phyloP scores from a whole-genome alignment of 306 rosid genomes.

The Potentilla sterilis region DNA sequence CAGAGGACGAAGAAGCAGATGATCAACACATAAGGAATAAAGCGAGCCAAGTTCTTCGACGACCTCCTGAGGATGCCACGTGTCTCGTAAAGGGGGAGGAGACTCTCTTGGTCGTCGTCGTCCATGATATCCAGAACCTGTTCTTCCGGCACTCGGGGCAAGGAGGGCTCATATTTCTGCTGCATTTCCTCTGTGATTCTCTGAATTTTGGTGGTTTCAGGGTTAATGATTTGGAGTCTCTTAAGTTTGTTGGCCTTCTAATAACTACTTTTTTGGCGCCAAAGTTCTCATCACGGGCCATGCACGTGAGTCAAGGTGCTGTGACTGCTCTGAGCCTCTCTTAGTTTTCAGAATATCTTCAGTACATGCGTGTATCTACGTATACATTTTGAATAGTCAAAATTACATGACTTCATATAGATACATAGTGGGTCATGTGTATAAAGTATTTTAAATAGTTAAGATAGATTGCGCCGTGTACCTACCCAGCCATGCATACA shows the following conservation, averaged over 20 bases:
- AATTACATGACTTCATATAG: no score
- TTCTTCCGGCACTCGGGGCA: conserved; percentile 23
- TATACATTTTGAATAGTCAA: no score
- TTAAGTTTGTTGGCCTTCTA: conserved; percentile 1
- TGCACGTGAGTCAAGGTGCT: conserved; percentile 23
- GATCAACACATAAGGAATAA: conserved; percentile 39
- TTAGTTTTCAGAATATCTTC: no score
- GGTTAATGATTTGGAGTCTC: background rate
- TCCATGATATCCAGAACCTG: conserved; percentile 15
- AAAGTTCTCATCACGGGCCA: conserved; percentile 14
- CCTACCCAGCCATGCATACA: no score
- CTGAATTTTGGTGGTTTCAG: background rate
- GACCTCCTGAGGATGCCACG: conserved; percentile 24
- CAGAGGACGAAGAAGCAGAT: conserved; percentile 54
- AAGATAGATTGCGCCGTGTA: no score
- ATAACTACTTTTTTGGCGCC: conserved; percentile 39
- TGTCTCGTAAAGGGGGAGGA: conserved; percentile 38
- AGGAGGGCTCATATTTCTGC: conserved; percentile 27
- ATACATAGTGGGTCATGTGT: no score
- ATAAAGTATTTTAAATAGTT: no score
- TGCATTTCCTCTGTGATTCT: conserved; percentile 23
- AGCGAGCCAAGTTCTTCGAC: conserved; percentile 39
- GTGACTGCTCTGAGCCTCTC: no score
- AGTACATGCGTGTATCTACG: no score
- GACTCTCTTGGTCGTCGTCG: conserved; percentile 11